Evolutionary conservation across 2,329 filamentous ascomycete species (phyloP).

Genomic region (Alternaria arbusti): DNA sequence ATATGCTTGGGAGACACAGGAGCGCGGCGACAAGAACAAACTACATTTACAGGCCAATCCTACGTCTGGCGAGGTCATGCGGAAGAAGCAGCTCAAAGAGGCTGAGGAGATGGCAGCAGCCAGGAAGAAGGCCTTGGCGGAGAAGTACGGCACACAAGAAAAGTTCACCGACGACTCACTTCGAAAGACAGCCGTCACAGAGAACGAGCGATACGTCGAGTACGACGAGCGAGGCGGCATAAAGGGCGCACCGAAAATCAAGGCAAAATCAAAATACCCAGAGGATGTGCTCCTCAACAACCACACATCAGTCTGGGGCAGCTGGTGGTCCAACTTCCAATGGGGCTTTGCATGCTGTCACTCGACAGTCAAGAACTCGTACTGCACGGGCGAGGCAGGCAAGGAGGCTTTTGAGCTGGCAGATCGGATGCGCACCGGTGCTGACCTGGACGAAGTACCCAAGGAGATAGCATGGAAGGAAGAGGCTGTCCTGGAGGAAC

Average conservation of each 20-base stretch:
- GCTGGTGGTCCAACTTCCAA: constrained; percentile 94
- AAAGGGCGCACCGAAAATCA: constrained; percentile 81
- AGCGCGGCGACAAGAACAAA: constrained; percentile 76
- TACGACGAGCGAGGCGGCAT: constrained; percentile 90
- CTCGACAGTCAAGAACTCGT: constrained; percentile 92
- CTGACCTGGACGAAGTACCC: constrained; percentile 53
- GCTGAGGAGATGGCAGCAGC: constrained; percentile 71
- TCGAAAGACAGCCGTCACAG: constrained; percentile 71
- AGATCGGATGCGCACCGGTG: constrained; percentile 63
- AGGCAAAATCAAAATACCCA: constrained; percentile 85
- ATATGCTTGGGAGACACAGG: constrained; percentile 96
- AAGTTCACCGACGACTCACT: constrained; percentile 67
- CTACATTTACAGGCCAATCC: constrained; percentile 96
- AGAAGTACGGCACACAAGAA: constrained; percentile 81
- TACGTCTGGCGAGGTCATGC: constrained; percentile 84
- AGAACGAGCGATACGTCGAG: constrained; percentile 88
- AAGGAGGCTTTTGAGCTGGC: constrained; percentile 80
- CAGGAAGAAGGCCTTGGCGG: constrained; percentile 72
- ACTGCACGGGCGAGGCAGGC: constrained; percentile 92
- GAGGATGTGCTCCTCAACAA: constrained; percentile 91
- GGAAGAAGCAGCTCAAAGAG: constrained; percentile 80
- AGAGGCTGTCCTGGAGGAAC: constrained; percentile 49
- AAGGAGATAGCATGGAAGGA: constrained; percentile 52
- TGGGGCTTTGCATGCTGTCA: constrained; percentile 98
- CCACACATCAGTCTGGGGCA: constrained; percentile 91